Conservation (phyloP, 2,329 filamentous ascomycete genomes). For the Sclerotinia glacialis region DNA sequence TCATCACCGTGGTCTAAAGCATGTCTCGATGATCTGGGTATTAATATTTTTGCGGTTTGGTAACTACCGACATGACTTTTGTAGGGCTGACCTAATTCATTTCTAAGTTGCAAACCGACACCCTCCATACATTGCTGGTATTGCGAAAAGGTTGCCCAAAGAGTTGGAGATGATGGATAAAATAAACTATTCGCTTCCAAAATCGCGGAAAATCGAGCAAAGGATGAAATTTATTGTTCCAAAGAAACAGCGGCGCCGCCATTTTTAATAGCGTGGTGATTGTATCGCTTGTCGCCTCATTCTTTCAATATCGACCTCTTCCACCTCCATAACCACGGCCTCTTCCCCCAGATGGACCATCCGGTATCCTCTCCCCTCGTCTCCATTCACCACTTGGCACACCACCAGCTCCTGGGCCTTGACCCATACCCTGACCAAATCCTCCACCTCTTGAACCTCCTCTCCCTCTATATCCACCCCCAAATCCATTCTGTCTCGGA, state of each 20-base stretch:
- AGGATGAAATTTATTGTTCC: background rate
- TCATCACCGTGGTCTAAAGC: background rate
- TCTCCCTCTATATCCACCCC: constrained; percentile 39
- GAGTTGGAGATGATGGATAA: background rate
- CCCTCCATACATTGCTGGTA: background rate
- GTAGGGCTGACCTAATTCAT: background rate
- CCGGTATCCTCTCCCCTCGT: constrained; percentile 61
- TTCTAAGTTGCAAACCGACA: background rate
- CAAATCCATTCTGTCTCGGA: constrained; percentile 41
- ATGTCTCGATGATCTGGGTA: background rate
- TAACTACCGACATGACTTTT: background rate
- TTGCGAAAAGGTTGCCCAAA: background rate
- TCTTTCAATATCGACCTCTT: constrained; percentile 41
- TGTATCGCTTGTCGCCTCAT: constrained; percentile 27
- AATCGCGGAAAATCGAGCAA: background rate
- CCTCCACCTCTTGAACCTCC: constrained; percentile 42
- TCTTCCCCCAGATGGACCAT: constrained; percentile 45
- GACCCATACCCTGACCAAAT: constrained; percentile 44
- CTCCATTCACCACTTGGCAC: constrained; percentile 60
- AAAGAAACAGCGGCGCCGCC: background rate
- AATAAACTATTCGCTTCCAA: background rate
- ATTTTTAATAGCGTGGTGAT: constrained; percentile 13
- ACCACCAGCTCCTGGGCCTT: constrained; percentile 37
- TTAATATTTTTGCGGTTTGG: background rate
- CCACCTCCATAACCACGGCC: constrained; percentile 48